Base-by-base conservation (phyloP, 2,329 filamentous ascomycete species). In the Orbilia javanica region DNA sequence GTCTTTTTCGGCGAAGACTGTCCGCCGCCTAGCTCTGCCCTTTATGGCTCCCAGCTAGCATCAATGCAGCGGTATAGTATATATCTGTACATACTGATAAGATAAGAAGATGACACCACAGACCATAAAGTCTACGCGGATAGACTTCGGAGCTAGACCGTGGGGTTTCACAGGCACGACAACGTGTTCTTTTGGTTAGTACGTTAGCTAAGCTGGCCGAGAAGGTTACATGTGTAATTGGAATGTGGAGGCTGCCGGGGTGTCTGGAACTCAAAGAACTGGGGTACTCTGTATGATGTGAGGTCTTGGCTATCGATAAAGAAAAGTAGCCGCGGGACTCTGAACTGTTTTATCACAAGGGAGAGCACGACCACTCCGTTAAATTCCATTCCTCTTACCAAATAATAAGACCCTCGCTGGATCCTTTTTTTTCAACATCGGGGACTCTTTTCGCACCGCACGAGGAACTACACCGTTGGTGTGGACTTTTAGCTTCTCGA, bases 121-220 rank as follows among this genome's bases (percentile, higher is more conserved):
- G 83, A 84, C 83, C 83, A 84, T 81, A 52, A 67, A 74, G 70
- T 62, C 52, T 69, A 42, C 31, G 25, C 25, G 25, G 25, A 29
- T 29, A 25, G 48, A 8, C 3, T n/a, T 52, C 46, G 22, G 46
- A 20, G n/a, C 18, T 44, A 10, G 42, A 44, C 13, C 13, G 46
- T 50, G 46, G 46, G 46, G 20, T 25, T 50, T 50, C 46, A 27
- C 8, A 5, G 1, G 25, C 25, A 53, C 10, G 25, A n/a, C 50
- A 31, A 31, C 50, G 25, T 53, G 50, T 31, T 53, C 25, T 53
- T 29, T 22, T 53, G 27, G 27, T 25, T 31, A 53, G 44, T 25
- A 25, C 25, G 20, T 2, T n/a, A 36, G 34, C 11, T 18, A 48
- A 25, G 44, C 46, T 22, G 46, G 46, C 22, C n/a, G 2, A 22